phyloP scores from a whole-genome alignment of 108 stramenopile genomes.

The Asterionellopsis glacialis region DNA sequence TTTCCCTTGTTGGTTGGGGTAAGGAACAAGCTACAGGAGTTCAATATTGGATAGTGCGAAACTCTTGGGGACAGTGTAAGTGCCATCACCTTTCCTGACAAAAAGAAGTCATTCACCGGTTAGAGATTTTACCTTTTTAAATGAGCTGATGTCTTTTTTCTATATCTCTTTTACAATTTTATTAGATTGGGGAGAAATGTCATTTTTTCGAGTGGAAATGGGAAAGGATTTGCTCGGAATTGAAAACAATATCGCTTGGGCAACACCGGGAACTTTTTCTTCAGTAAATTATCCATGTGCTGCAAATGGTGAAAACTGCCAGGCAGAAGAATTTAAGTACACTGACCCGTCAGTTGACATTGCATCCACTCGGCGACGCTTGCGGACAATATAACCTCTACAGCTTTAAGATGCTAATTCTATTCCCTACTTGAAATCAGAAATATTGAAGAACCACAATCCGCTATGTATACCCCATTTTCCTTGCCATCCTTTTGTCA shows the following conservation, averaged over 20 bases:
- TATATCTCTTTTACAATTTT: constrained; percentile 20
- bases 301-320: constrained; percentile 64
- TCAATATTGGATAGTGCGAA: constrained; percentile 88
- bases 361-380: constrained; percentile 20
- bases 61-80: constrained; percentile 53
- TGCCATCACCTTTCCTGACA: no score
- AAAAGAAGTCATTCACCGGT: no score
- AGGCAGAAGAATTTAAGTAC: constrained; percentile 22
- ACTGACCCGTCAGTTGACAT: constrained; percentile 40
- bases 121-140: no score
- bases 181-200: constrained; percentile 58
- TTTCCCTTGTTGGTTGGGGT: constrained; percentile 88
- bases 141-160: no score
- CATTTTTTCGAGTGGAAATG: constrained; percentile 64
- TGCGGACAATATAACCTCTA: background rate
- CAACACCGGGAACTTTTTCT: constrained; percentile 57
- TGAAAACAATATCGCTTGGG: constrained; percentile 78
- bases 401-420: background rate
- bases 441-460: constrained; percentile 50
- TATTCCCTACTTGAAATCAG: constrained; percentile 12
- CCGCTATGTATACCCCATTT: constrained; percentile 31
- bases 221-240: constrained; percentile 83
- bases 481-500: constrained; percentile 44
- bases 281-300: constrained; percentile 44
- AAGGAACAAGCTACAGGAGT: constrained; percentile 37